phyloP scores from a whole-genome alignment of 495 filamentous ascomycete genomes.

The Achaetomiella virescens region DNA sequence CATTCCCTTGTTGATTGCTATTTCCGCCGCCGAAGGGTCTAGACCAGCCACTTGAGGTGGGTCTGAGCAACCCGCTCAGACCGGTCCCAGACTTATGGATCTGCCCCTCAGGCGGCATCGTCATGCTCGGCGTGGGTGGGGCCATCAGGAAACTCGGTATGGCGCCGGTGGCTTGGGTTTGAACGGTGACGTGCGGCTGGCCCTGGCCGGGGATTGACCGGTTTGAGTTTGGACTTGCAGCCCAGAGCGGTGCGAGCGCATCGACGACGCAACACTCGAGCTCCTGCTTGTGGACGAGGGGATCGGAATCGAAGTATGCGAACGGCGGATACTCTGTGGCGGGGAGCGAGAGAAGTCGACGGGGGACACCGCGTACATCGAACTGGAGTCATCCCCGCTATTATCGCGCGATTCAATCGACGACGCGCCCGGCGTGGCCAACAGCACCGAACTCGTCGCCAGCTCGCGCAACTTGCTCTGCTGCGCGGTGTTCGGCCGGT shows the following conservation, averaged over 20 bases:
- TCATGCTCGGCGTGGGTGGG: slow-evolving; percentile 30
- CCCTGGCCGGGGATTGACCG: not conserved
- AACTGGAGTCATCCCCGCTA: slow-evolving; percentile 46
- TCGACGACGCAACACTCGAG: slow-evolving; percentile 41
- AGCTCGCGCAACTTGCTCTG: slow-evolving; percentile 75
- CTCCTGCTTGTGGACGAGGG: slow-evolving; percentile 38
- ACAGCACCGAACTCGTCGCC: slow-evolving; percentile 53
- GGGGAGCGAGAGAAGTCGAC: slow-evolving; percentile 48
- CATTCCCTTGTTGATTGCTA: not conserved
- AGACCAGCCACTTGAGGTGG: slow-evolving; percentile 26
- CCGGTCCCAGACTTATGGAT: not conserved
- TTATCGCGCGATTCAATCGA: slow-evolving; percentile 36
- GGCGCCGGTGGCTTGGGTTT: slow-evolving; percentile 18
- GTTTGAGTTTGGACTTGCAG: not conserved
- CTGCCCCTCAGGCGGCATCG: slow-evolving; percentile 11
- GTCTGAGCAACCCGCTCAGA: slow-evolving; percentile 20
- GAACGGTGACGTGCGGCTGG: slow-evolving; percentile 15
- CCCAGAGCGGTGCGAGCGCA: slow-evolving; percentile 31
- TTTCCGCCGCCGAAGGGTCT: slow-evolving; percentile 20
- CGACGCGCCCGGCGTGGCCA: slow-evolving; percentile 33
- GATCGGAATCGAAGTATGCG: slow-evolving; percentile 34
- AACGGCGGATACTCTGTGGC: slow-evolving; percentile 36
- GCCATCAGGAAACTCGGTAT: slow-evolving; percentile 37
- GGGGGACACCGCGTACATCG: slow-evolving; percentile 39
- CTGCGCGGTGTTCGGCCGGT: slow-evolving; percentile 70